phyloP scores from a whole-genome alignment of 768 basidiomycete species.

The Boletus rubroflammeus region DNA sequence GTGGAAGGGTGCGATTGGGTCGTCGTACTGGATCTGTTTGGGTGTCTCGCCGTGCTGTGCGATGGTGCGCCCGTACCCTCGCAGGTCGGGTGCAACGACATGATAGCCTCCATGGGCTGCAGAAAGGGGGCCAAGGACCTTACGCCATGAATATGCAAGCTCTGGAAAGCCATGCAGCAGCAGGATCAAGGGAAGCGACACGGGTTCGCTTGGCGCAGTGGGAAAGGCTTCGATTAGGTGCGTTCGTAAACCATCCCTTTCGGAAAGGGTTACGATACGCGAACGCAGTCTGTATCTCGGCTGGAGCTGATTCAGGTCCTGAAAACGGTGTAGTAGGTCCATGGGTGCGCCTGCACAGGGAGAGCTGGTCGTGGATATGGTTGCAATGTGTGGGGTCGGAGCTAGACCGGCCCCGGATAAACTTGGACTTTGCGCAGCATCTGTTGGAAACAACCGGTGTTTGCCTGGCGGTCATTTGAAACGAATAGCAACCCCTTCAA shows the following conservation, averaged over 20 bases:
- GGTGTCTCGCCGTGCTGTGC: conserved; percentile 23
- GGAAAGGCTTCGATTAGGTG: conserved; percentile 50
- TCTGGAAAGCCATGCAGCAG: conserved; percentile 69
- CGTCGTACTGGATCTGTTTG: conserved; percentile 37
- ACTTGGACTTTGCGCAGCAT: neutral
- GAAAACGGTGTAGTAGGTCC: conserved; percentile 9
- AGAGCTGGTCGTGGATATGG: neutral
- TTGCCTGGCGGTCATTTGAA: conserved; percentile 1
- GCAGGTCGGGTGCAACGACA: conserved; percentile 60
- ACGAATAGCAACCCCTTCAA: neutral
- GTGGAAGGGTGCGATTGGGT: conserved; percentile 49
- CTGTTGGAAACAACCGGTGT: neutral
- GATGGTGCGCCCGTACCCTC: conserved; percentile 48
- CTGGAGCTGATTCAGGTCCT: conserved; percentile 22
- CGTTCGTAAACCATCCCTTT: conserved; percentile 39
- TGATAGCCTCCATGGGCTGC: conserved; percentile 43
- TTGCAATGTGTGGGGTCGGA: neutral
- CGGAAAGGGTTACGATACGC: conserved; percentile 40
- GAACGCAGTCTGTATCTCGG: conserved; percentile 33
- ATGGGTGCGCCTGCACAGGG: conserved; percentile 3
- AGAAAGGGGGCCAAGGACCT: conserved; percentile 49
- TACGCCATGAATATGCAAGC: conserved; percentile 63
- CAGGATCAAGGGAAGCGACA: conserved; percentile 44
- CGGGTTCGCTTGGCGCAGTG: conserved; percentile 9
- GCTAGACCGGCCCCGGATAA: neutral